These are phyloP conservation scores for Lunularia cruciata DNA, from an alignment of 225 moss, liverwort and hornwort genomes.

Conservation along the genomic window DNA sequence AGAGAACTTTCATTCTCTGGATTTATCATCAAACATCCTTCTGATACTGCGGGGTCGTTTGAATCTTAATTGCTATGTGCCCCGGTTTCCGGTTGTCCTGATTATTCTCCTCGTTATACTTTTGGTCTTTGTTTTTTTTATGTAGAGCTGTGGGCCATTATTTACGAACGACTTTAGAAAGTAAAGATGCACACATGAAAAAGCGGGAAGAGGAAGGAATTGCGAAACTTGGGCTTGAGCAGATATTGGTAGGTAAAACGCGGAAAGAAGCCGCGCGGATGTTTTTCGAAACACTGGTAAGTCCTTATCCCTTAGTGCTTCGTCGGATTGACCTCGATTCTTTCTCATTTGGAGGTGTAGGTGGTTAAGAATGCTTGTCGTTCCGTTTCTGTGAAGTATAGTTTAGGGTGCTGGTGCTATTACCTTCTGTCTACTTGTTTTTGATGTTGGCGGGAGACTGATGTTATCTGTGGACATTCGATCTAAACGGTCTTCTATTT, in stretches of 20 bases:
- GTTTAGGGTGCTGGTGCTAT: neutral
- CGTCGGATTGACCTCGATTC: too few relatives aligned
- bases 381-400: neutral
- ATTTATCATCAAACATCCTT: too few relatives aligned
- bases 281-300: constrained; percentile 98
- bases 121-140: neutral
- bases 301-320: neutral
- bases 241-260: constrained; percentile 79
- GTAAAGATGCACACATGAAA: constrained; percentile 52
- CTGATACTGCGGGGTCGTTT: too few relatives aligned
- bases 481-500: too few relatives aligned
- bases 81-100: too few relatives aligned
- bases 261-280: constrained; percentile 93
- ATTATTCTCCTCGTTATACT: neutral
- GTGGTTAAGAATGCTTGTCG: too few relatives aligned
- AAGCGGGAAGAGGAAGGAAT: constrained; percentile 46
- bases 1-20: too few relatives aligned
- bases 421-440: neutral
- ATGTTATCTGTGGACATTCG: too few relatives aligned
- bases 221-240: constrained; percentile 72
- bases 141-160: constrained; percentile 92
- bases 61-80: too few relatives aligned
- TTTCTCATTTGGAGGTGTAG: neutral
- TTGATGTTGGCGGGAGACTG: neutral
- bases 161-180: constrained; percentile 74